These are phyloP conservation scores for Calonectria ilicicola DNA, from an alignment of 2,329 filamentous ascomycete genomes.

Conservation along the genomic window DNA sequence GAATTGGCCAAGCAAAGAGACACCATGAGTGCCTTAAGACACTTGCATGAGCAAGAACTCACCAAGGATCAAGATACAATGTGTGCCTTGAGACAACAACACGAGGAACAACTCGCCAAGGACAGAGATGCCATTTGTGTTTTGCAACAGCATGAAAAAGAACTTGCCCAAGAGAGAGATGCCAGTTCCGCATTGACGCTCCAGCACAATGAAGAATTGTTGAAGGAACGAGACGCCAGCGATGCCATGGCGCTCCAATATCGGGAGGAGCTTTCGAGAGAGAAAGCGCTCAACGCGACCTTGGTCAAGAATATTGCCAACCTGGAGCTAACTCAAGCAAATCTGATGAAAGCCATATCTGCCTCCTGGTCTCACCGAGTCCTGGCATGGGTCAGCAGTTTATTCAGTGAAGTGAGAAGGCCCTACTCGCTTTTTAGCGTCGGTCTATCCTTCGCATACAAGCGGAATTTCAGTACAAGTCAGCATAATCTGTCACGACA, in stretches of 20 bases:
- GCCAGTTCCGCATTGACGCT: background rate
- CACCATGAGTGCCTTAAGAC: background rate
- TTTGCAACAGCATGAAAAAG: background rate
- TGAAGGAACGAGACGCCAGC: background rate
- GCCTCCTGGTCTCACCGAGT: background rate
- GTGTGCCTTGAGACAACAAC: no score
- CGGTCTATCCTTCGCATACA: background rate
- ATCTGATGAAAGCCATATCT: background rate
- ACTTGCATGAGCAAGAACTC: background rate
- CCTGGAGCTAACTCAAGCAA: background rate
- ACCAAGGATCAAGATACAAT: no score
- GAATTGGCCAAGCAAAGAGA: no score
- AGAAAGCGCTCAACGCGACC: background rate
- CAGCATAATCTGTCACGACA: background rate
- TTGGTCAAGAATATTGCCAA: background rate
- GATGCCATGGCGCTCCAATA: background rate
- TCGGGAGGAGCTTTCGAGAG: background rate
- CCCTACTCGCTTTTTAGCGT: background rate
- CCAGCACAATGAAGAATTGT: background rate
- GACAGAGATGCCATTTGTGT: background rate
- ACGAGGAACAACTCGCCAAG: no score
- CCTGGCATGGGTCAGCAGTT: background rate
- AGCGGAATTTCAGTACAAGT: background rate
- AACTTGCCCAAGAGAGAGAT: background rate
- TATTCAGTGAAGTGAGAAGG: background rate